phyloP scores from a whole-genome alignment of 2,329 filamentous ascomycete genomes.

The Aspergillus sp. region DNA sequence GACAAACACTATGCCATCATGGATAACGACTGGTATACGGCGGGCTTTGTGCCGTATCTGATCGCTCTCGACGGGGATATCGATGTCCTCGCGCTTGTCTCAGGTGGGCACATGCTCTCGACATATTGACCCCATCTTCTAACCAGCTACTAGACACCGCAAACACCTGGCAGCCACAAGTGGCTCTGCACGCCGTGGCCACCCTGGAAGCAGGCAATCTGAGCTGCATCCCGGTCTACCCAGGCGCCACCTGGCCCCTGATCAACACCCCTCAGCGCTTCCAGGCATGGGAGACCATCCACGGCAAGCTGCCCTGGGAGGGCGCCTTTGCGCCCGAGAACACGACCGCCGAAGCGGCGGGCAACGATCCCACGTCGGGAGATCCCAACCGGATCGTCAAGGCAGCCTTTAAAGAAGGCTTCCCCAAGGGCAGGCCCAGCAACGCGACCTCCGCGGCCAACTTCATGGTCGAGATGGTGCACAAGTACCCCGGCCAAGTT shows the following conservation, averaged over 20 bases:
- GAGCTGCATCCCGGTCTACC: conserved; percentile 49
- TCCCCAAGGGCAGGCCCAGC: conserved; percentile 43
- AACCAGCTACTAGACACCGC: conserved; percentile 34
- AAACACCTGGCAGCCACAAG: conserved; percentile 48
- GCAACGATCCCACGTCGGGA: conserved; percentile 48
- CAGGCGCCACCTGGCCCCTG: conserved; percentile 48
- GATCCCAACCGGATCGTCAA: conserved; percentile 42
- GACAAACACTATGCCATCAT: conserved; percentile 38
- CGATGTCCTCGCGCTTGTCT: conserved; percentile 44
- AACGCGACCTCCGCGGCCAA: conserved; percentile 40
- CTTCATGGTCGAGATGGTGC: conserved; percentile 51
- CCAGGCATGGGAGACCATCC: conserved; percentile 45
- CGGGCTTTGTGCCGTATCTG: conserved; percentile 46
- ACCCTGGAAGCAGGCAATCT: conserved; percentile 48
- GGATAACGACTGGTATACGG: conserved; percentile 49
- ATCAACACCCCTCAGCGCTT: conserved; percentile 47
- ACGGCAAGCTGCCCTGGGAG: conserved; percentile 47
- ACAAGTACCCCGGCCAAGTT: conserved; percentile 51
- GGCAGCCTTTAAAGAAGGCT: conserved; percentile 47
- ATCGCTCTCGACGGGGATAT: conserved; percentile 46
- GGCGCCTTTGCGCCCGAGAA: conserved; percentile 48
- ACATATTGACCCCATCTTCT: neutral
- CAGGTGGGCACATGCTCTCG: conserved; percentile 14
- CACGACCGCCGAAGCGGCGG: conserved; percentile 40
- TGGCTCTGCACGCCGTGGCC: conserved; percentile 47